Evolutionary conservation across 202 grass and related monocot genomes (phyloP).

Genomic region (Elaeis oleifera): DNA sequence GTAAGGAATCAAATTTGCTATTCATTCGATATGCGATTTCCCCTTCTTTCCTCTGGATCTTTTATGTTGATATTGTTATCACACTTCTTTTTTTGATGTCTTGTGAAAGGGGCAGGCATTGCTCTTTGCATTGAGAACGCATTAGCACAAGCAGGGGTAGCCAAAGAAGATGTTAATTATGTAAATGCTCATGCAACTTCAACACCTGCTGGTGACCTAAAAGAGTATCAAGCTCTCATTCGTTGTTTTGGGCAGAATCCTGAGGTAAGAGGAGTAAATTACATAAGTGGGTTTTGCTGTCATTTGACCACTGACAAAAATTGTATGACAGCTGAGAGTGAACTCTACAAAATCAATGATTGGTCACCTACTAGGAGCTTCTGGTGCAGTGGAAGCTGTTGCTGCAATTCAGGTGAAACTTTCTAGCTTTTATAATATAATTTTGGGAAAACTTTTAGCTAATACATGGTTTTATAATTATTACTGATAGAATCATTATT

Average conservation of each 20-base stretch:
- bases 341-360: conserved; percentile 99
- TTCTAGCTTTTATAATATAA: too few relatives aligned
- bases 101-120: conserved; percentile 60
- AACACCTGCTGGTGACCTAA: conserved; percentile 79
- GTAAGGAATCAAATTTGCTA: conserved; percentile 33
- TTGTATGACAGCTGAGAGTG: conserved; percentile 56
- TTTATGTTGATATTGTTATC: conserved; percentile 1
- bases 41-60: not conserved
- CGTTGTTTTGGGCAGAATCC: conserved; percentile 83
- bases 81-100: not conserved
- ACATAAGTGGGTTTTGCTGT: conserved; percentile 8
- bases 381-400: conserved; percentile 97
- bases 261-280: conserved; percentile 35
- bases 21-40: not conserved
- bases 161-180: conserved; percentile 87
- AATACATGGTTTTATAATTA: too few relatives aligned
- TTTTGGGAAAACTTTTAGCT: too few relatives aligned
- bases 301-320: conserved; percentile 13
- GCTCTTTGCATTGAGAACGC: conserved; percentile 94
- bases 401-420: conserved; percentile 58
- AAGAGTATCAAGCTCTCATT: conserved; percentile 86
- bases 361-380: conserved; percentile 87
- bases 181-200: conserved; percentile 99
- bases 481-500: too few relatives aligned
- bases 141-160: conserved; percentile 63